A percentile compares a stretch with the other conserved stretches of the same genome.
Conservation (phyloP, 2,329 filamentous ascomycete genomes). For the Endothia cerciana region DNA sequence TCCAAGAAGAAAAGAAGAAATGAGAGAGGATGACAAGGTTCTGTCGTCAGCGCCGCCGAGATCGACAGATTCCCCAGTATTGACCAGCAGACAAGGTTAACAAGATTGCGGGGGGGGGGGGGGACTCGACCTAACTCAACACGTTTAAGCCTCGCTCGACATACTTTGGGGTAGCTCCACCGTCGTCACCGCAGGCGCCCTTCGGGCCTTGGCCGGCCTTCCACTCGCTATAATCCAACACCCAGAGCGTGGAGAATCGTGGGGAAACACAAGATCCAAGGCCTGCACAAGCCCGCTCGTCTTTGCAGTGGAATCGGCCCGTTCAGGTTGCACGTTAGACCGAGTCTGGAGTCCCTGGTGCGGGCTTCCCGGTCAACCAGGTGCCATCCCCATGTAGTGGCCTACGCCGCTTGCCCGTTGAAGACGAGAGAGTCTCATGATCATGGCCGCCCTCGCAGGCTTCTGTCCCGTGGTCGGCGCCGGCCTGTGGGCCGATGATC, state of each 20-base stretch:
- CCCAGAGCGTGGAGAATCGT: not conserved
- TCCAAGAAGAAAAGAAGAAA: not conserved
- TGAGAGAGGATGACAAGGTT: too few species aligned
- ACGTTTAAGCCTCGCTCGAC: not conserved
- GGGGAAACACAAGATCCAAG: not conserved
- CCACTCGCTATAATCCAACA: slow-evolving; percentile 2
- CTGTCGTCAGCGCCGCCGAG: slow-evolving; percentile 2
- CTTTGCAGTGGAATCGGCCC: slow-evolving; percentile 12
- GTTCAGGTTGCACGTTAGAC: not conserved
- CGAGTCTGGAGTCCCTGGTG: not conserved
- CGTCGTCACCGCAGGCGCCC: not conserved
- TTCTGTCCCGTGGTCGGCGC: not conserved
- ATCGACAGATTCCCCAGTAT: not conserved
- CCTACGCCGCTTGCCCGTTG: slow-evolving; percentile 9
- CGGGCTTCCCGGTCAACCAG: too few species aligned
- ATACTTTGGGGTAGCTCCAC: slow-evolving; percentile 4
- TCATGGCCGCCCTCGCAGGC: slow-evolving; percentile 1
- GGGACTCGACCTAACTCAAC: not conserved
- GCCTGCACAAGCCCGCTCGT: not conserved
- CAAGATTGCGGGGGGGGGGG: not conserved
- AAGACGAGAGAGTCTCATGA: not conserved
- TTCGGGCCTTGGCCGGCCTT: slow-evolving; percentile 1
- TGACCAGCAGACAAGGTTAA: not conserved
- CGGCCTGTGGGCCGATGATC: slow-evolving; percentile 9
- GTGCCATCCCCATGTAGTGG: too few species aligned